Evolutionary conservation across 768 basidiomycete genomes (phyloP).

Genomic region (Leccinum disarticulatum): DNA sequence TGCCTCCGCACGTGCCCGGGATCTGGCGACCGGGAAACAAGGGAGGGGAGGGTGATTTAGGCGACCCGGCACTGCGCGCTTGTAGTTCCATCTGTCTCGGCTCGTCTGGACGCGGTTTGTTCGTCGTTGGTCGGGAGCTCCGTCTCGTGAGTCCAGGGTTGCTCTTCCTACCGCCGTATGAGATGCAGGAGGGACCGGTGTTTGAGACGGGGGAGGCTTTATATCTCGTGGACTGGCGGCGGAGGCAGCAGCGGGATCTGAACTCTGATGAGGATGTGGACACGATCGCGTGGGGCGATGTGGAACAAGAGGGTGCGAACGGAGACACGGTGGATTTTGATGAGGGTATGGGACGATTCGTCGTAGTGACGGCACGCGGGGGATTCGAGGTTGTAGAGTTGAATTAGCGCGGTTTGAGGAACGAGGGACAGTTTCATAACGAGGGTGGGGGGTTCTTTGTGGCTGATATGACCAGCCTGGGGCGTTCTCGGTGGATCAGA

Average conservation of each 20-base stretch:
- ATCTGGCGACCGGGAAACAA: background rate
- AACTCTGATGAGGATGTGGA: background rate
- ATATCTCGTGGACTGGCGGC: constrained; percentile 16
- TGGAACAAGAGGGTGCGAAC: background rate
- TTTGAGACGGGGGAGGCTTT: constrained; percentile 26
- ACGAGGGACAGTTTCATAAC: background rate
- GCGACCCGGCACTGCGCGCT: background rate
- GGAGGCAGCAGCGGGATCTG: background rate
- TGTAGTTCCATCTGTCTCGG: constrained; percentile 26
- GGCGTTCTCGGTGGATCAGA: background rate
- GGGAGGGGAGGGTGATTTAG: background rate
- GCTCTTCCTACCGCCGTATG: constrained; percentile 27
- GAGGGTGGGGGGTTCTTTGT: background rate
- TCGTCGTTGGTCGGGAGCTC: constrained; percentile 24
- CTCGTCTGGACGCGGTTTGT: constrained; percentile 30
- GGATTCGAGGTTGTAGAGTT: constrained; percentile 31
- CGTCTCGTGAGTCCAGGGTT: constrained; percentile 25
- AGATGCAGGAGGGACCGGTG: constrained; percentile 30
- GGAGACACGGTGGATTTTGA: constrained; percentile 31
- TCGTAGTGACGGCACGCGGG: constrained; percentile 25
- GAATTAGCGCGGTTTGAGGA: constrained; percentile 1
- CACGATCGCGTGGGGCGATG: background rate
- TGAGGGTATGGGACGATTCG: constrained; percentile 33
- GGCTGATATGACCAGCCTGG: background rate
- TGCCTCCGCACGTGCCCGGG: constrained; percentile 9